Evolutionary conservation across 768 basidiomycete species (phyloP).

Genomic region (Lactarius evosmus): DNA sequence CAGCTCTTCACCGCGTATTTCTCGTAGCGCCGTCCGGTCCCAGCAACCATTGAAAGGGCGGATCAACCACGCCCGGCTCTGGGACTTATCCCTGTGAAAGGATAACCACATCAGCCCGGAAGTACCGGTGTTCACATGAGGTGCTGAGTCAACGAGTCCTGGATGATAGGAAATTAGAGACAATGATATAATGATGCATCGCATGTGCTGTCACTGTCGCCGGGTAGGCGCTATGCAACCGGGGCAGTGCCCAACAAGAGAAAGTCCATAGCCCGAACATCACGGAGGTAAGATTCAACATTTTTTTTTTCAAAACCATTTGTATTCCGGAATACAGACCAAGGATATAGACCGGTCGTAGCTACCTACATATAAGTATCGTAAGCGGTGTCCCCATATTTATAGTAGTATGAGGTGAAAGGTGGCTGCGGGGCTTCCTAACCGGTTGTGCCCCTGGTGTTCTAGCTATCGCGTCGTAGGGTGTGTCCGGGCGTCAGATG

Average conservation of each 20-base stretch:
- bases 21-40: not conserved
- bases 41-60: not conserved
- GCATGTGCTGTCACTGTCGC: not conserved
- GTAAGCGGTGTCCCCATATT: too few relatives aligned
- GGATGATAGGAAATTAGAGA: conserved; percentile 16
- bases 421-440: too few relatives aligned
- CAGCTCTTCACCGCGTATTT: not conserved
- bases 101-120: conserved; percentile 11
- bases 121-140: not conserved
- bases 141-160: conserved; percentile 7
- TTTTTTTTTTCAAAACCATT: too few relatives aligned
- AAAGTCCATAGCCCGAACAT: not conserved
- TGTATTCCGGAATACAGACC: too few relatives aligned
- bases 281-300: not conserved
- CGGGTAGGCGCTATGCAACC: not conserved
- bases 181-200: not conserved
- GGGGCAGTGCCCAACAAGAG: not conserved
- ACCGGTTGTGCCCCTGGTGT: too few relatives aligned
- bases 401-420: too few relatives aligned
- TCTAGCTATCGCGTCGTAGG: too few relatives aligned
- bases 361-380: too few relatives aligned
- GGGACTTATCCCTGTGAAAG: not conserved
- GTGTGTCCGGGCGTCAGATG: too few relatives aligned
- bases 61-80: not conserved
- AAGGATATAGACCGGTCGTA: too few relatives aligned